Evolutionary conservation across 1,284 basidiomycete genomes (phyloP).

Genomic region (Ustilago loliicola): DNA sequence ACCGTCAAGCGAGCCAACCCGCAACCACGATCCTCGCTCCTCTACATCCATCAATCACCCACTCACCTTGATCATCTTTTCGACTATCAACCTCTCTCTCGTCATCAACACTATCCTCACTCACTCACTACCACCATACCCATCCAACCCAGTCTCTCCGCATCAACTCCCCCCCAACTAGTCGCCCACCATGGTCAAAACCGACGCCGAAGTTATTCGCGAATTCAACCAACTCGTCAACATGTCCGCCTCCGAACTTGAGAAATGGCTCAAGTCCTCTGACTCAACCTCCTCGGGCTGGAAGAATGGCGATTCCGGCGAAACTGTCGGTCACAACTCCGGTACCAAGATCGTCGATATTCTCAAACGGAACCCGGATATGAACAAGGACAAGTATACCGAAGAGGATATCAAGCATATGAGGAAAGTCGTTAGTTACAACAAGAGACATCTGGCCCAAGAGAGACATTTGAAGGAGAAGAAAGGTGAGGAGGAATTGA

Average conservation of each 20-base stretch:
- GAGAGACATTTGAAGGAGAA: conserved; percentile 60
- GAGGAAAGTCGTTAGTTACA: conserved; percentile 69
- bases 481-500: conserved; percentile 56
- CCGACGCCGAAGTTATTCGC: conserved; percentile 57
- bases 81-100: not conserved
- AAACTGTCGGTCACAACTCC: conserved; percentile 64
- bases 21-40: too few relatives aligned
- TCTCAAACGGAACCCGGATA: conserved; percentile 67
- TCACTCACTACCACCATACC: conserved; percentile 3
- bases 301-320: conserved; percentile 57
- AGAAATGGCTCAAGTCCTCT: conserved; percentile 66
- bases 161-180: too few relatives aligned
- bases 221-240: conserved; percentile 69
- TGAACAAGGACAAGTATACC: conserved; percentile 64
- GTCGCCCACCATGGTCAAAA: conserved; percentile 55
- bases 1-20: too few relatives aligned
- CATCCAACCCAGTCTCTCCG: not conserved
- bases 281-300: conserved; percentile 57
- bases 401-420: conserved; percentile 68
- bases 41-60: too few relatives aligned
- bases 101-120: too few relatives aligned
- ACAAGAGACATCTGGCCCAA: conserved; percentile 69
- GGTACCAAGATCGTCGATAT: conserved; percentile 67
- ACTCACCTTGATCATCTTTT: too few relatives aligned
- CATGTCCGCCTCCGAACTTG: conserved; percentile 66